Evolutionary conservation across 1,284 basidiomycete genomes (phyloP).

Genomic region (Trichosporon inkin): DNA sequence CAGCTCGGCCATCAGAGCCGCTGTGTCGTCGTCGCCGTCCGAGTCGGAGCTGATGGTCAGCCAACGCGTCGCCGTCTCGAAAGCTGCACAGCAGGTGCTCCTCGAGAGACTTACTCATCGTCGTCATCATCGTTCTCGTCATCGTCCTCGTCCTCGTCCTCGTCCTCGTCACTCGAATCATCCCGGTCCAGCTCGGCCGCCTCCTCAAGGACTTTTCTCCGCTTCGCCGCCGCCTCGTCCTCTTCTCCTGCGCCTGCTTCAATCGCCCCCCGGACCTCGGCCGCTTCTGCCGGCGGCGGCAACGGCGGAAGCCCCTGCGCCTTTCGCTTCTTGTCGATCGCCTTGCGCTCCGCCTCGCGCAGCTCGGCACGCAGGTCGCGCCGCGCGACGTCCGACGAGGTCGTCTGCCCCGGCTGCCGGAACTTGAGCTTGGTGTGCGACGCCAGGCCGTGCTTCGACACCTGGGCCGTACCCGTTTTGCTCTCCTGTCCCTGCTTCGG

Average conservation of each 20-base stretch:
- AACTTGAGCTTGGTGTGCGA: constrained; percentile 95
- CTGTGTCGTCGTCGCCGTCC: constrained; percentile 80
- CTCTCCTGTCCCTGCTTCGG: constrained; percentile 50
- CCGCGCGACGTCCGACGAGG: constrained; percentile 65
- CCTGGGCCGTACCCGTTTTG: constrained; percentile 81
- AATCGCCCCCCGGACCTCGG: constrained; percentile 27
- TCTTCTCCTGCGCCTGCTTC: constrained; percentile 16
- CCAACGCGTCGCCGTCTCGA: too few relatives aligned
- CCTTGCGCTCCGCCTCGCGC: constrained; percentile 72
- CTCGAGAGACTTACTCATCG: constrained; percentile 41
- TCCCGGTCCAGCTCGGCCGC: constrained; percentile 80
- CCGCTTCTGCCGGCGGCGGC: constrained; percentile 31
- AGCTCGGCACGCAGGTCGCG: constrained; percentile 78
- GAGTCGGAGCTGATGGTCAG: constrained; percentile 44
- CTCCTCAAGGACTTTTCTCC: constrained; percentile 74
- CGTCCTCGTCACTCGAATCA: constrained; percentile 66
- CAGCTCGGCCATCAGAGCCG: constrained; percentile 82
- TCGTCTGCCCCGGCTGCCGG: constrained; percentile 81
- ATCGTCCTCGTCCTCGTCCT: constrained; percentile 49
- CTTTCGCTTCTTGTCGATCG: constrained; percentile 81
- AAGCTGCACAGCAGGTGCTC: too few relatives aligned
- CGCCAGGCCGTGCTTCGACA: constrained; percentile 83
- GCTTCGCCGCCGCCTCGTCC: constrained; percentile 65
- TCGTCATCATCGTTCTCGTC: constrained; percentile 47
- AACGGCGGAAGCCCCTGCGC: constrained; percentile 62